Evolutionary conservation across 2,329 filamentous ascomycete genomes (phyloP).

Genomic region (Aspergillus bombycis): DNA sequence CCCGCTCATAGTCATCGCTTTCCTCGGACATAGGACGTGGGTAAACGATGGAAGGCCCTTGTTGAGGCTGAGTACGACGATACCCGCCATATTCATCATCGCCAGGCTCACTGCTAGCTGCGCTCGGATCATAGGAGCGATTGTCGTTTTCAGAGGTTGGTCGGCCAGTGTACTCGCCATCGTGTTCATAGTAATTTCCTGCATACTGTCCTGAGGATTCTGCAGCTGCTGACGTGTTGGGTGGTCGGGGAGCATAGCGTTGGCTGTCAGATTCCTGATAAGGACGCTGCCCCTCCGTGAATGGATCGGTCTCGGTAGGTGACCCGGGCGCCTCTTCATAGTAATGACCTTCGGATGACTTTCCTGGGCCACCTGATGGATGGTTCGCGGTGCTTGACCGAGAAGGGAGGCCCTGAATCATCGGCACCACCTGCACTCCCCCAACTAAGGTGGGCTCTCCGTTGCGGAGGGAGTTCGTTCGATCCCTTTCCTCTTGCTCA

Average conservation of each 20-base stretch:
- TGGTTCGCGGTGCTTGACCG: conserved; percentile 54
- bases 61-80: conserved; percentile 57
- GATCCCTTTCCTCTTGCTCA: conserved; percentile 90
- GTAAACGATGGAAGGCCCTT: conserved; percentile 61
- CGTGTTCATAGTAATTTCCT: conserved; percentile 45
- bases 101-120: conserved; percentile 60
- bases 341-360: conserved; percentile 48
- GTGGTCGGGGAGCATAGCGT: conserved; percentile 24
- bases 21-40: conserved; percentile 53
- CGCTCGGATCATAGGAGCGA: conserved; percentile 53
- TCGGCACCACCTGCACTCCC: conserved; percentile 92
- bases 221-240: conserved; percentile 37
- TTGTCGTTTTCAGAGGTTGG: conserved; percentile 52
- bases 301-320: conserved; percentile 65
- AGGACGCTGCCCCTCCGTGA: conserved; percentile 52
- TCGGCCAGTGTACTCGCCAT: conserved; percentile 37
- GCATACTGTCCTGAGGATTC: conserved; percentile 33
- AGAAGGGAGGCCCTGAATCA: conserved; percentile 71
- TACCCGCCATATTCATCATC: conserved; percentile 74
- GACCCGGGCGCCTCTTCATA: conserved; percentile 55
- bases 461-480: conserved; percentile 80
- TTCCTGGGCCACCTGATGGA: conserved; percentile 41
- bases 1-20: conserved; percentile 59
- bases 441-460: conserved; percentile 88
- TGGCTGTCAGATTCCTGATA: conserved; percentile 13